Evolutionary conservation across 306 rosid genomes (phyloP).

Genomic region (Quercus mongolica): DNA sequence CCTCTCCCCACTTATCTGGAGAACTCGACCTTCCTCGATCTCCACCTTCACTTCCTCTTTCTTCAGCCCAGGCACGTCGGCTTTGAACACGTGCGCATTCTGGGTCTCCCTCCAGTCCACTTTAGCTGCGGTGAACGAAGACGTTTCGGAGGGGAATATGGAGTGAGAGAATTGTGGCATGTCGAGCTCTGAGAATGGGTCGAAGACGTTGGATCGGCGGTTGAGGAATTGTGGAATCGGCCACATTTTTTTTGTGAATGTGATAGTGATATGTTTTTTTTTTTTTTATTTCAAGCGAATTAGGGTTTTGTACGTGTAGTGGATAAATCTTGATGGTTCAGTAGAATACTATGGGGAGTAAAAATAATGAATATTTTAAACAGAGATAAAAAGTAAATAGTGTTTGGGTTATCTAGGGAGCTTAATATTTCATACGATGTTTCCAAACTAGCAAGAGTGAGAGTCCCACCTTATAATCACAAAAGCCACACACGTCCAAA

Average conservation of each 20-base stretch:
- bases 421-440: too few species aligned
- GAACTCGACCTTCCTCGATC: slow-evolving; percentile 24
- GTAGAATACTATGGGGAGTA: too few species aligned
- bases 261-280: too few species aligned
- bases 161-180: neutral
- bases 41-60: slow-evolving; percentile 32
- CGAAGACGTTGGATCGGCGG: slow-evolving; percentile 12
- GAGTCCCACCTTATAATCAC: too few species aligned
- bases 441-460: too few species aligned
- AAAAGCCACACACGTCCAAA: too few species aligned
- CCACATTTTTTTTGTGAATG: neutral
- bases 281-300: too few species aligned
- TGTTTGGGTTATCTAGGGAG: too few species aligned
- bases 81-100: slow-evolving; percentile 29
- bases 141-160: neutral
- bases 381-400: too few species aligned
- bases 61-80: slow-evolving; percentile 25
- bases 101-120: slow-evolving; percentile 32
- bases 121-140: slow-evolving; percentile 1
- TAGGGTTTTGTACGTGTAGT: too few species aligned
- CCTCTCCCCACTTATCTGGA: slow-evolving; percentile 34
- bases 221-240: slow-evolving; percentile 12
- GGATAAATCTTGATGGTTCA: too few species aligned
- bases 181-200: slow-evolving; percentile 2
- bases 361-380: too few species aligned